Base-by-base conservation (phyloP, 2,329 filamentous ascomycete genomes). In the Penicillium sp. region DNA sequence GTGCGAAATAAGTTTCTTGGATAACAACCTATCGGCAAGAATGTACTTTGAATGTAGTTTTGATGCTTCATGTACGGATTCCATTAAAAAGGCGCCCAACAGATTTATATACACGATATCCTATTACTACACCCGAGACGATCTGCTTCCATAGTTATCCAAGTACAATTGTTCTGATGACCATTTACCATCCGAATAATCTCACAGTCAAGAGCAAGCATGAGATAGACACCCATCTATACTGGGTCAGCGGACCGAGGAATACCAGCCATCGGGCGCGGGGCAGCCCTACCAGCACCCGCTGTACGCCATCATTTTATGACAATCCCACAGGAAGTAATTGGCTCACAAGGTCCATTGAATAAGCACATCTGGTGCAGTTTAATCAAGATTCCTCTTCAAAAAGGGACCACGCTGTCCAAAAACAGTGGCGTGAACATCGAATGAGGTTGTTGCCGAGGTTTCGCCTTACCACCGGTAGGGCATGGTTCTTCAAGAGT, bases 221-320 rank as follows among this genome's bases (percentile, higher is more conserved):
- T 28, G 47, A 40, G 38, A 22, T 26, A 30, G 55, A 40, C 2
- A 6, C 15, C 35, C 47, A 42, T 35, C 38, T 50, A 45, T 30
- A 51, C 56, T 7, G 55, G 7, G 24, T 22, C 53, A 30, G 61
- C 65, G 65, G 63, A 68, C 66, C 65, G 66, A 68, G 66, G 66
- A 64, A 62, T 22, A 30, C 30, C 10, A 44, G 22, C 12, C 2
- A n/a, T 38, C 35, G 8, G 35, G 40, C 53, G 62, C 60, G 60
- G 64, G 62, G 62, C 42, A 60, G 30, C 30, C 24, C 28, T 22
- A 50, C 37, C 10, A 44, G 7, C n/a, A 38, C 19, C 30, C 15
- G 12, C 42, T 3, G 33, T 17, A 22, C 19, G 30, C 10, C 28
- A 22, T 13, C 47, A 22, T 7, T 12, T 35, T 35, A 49, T 35